phyloP scores from a whole-genome alignment of 768 basidiomycete genomes.

The Leucocoprinus sp. region DNA sequence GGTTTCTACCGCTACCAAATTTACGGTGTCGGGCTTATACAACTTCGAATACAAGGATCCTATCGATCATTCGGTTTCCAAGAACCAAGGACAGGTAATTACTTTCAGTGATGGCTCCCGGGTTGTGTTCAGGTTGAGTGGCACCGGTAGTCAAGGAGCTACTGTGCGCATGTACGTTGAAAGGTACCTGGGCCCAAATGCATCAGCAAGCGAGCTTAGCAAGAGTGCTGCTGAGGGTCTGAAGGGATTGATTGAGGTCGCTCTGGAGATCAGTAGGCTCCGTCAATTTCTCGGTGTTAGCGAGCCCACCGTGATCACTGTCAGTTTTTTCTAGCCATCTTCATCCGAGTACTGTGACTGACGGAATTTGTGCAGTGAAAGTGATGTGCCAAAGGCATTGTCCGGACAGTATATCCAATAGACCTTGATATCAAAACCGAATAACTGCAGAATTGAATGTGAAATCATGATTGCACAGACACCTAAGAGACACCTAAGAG shows the following conservation, averaged over 20 bases:
- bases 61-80: slow-evolving; percentile 89
- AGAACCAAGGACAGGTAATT: slow-evolving; percentile 95
- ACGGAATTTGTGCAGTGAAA: slow-evolving; percentile 5
- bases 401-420: neutral
- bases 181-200: slow-evolving; percentile 70
- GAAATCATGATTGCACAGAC: too few relatives aligned
- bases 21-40: slow-evolving; percentile 69
- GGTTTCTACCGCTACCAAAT: slow-evolving; percentile 55
- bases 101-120: slow-evolving; percentile 87
- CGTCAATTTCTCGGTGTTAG: slow-evolving; percentile 80
- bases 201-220: slow-evolving; percentile 59
- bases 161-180: slow-evolving; percentile 97
- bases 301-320: slow-evolving; percentile 95
- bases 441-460: too few relatives aligned
- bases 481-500: too few relatives aligned
- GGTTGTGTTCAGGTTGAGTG: slow-evolving; percentile 92
- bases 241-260: slow-evolving; percentile 93
- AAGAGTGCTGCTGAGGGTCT: slow-evolving; percentile 83
- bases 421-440: slow-evolving; percentile 2
- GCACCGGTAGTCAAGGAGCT: slow-evolving; percentile 93
- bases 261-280: slow-evolving; percentile 76
- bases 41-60: slow-evolving; percentile 98
- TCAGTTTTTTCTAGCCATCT: slow-evolving; percentile 29
- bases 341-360: neutral
- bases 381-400: neutral